Conservation (phyloP, 2,329 filamentous ascomycete genomes). For the Trichoderma atroviride region DNA sequence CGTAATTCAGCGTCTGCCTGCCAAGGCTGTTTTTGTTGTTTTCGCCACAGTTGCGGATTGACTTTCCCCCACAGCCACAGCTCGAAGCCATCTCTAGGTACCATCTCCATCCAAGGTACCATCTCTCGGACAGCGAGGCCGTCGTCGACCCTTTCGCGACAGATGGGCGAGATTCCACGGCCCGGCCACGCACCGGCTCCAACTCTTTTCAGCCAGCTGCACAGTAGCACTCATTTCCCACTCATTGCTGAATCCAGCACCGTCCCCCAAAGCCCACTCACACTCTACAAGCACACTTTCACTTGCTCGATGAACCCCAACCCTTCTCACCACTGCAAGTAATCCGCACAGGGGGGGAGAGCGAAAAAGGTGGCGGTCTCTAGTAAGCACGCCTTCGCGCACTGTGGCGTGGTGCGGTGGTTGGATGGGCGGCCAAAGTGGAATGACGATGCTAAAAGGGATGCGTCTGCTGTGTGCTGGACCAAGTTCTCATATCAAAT, state of each 20-base stretch:
- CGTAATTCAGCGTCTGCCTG: constrained; percentile 8
- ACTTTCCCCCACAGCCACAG: not conserved
- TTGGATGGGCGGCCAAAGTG: constrained; percentile 18
- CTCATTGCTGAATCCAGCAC: not conserved
- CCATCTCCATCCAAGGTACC: constrained; percentile 1
- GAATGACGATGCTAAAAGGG: constrained; percentile 17
- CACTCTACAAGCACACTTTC: not conserved
- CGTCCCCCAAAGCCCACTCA: not conserved
- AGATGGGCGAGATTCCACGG: not conserved
- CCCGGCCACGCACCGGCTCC: constrained; percentile 17
- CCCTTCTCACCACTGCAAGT: constrained; percentile 6
- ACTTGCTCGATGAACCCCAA: constrained; percentile 4
- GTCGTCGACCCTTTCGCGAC: not conserved
- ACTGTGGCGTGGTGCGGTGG: constrained; percentile 15
- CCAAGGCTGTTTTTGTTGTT: not conserved
- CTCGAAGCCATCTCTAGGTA: not conserved
- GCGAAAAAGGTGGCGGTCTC: constrained; percentile 1
- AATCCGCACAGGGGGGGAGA: not conserved
- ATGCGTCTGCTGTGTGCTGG: not conserved
- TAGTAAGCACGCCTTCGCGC: constrained; percentile 18
- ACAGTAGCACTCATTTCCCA: not conserved
- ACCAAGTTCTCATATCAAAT: constrained; percentile 8
- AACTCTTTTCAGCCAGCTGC: constrained; percentile 6
- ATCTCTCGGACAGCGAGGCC: not conserved
- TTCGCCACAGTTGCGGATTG: not conserved